Evolutionary conservation across 2,329 filamentous ascomycete species (phyloP), one percentile per base, ranked within the genome.

Genomic region (Alternaria panax): DNA sequence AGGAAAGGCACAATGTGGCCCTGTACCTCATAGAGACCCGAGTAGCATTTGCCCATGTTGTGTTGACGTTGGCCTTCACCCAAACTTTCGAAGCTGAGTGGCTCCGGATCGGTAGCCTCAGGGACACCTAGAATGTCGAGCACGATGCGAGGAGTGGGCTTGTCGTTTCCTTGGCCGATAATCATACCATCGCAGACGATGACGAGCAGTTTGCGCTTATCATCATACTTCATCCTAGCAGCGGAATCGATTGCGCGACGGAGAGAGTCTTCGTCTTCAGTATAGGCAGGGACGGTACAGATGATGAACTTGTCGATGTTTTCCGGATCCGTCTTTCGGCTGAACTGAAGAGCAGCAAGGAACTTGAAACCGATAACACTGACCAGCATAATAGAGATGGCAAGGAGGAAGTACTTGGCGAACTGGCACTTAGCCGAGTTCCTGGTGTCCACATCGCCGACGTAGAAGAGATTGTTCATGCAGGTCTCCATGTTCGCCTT

Each of bases 21-120:
- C 75, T 97, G 92, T 7, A 97, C 93, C 80, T 99, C 95, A 78
- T 99, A 99, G 5, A 99, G 84, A 74, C 95, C 95, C 20, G 95
- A 97, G 81, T 99, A 99, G 66, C 97, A 88, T 80, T 99, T 99
- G 79, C 92, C 95, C 94, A 98, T 98, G 80, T 99, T 99, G 84
- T 98, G 95, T 79, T 98, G 95, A 82, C 96, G 97, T 81, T 91
- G 87, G 76, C 95, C 95, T 80, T 98, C 94, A 59, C 95, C 95
- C 34, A 99, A 86, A 75, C 92, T 94, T 77, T 99, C 94, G 71
- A 99, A 99, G 84, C 93, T 97, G 58, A 99, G 85, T 3, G 95
- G 92, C 77, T 98, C 94, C 0, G 96, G 95, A 73, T 99, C 94
- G 16, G 97, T 91, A 2, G 90, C 92, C 69, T 97, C 93, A 2